Base-by-base conservation (phyloP, 1,284 basidiomycete genomes). In the Trichosporon ovoides region DNA sequence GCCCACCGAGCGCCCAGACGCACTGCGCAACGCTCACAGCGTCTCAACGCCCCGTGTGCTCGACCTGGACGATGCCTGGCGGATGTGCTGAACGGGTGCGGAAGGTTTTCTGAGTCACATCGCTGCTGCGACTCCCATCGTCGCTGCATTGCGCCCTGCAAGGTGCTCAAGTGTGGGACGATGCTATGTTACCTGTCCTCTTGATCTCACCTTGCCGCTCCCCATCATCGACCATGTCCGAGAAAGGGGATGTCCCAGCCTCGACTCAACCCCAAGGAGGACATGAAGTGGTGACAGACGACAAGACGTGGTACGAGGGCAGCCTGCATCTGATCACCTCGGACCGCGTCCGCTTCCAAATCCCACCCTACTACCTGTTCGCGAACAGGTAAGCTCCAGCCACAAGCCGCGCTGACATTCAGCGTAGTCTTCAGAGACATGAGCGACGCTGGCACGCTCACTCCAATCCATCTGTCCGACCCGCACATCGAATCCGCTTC, bases 281-380 rank as follows among this genome's bases (percentile, higher is more conserved):
- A 6, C 20, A 20, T 13, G 46, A 49, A 16, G 7, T 34, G 16
- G 31, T 51, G 33, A 35, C 9, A 7, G 49, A 52, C 13, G 50
- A 56, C 22, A 14, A 34, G 2, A 6, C 3, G 16, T 59, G 54
- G 50, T 24, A 13, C 12, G 52, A 60, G 6, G 59, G 56, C 28
- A 53, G 55, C 22, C 57, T 57, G 28, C 40, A 49, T 20, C 38
- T 60, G 10, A 20, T 57, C 16, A 52, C 52, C 19, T 22, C 55
- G 5, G 59, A 60, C 38, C 51, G 55, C 38, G 49, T 57, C 7
- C 55, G 55, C 34, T 60, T 60, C 43, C 35, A 36, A 28, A 33
- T 59, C 11, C 53, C 50, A 14, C 22, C 57, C 18, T 59, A 55
- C 37, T 49, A 51, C n/a, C 53, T 59, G 16, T 51, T 54, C 28